phyloP scores from a whole-genome alignment of 148 eudicot species.

The Suaeda aralocaspica region DNA sequence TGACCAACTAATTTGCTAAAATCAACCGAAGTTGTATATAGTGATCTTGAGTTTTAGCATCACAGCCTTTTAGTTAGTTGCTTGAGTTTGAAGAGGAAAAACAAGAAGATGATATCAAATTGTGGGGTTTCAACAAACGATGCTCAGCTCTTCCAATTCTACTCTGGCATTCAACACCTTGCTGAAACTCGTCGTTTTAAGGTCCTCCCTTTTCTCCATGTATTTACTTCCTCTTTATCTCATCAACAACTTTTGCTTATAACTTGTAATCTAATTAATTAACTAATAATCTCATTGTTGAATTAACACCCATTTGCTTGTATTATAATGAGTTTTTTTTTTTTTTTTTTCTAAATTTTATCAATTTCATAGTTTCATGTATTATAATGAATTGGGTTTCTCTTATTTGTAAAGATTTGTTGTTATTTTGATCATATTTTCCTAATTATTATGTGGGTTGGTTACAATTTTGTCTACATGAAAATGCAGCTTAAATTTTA shows the following conservation, averaged over 20 bases:
- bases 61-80: too few species aligned
- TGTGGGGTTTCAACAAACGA: slow-evolving; percentile 33
- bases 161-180: slow-evolving; percentile 57
- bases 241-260: neutral
- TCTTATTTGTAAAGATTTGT: neutral
- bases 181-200: slow-evolving; percentile 69
- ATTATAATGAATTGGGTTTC: neutral
- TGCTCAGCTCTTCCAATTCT: slow-evolving; percentile 30
- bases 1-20: too few species aligned
- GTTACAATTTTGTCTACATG: neutral
- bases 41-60: too few species aligned
- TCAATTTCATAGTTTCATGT: neutral
- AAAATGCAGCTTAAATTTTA: too few species aligned
- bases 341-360: neutral
- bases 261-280: neutral
- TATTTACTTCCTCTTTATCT: neutral
- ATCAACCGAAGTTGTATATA: too few species aligned
- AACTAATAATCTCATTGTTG: neutral
- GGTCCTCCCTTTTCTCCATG: slow-evolving; percentile 27
- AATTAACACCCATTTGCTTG: neutral
- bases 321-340: neutral
- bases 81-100: neutral
- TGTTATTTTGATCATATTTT: neutral
- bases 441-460: neutral
- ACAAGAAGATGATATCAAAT: slow-evolving; percentile 30